Conservation (phyloP, 2,329 filamentous ascomycete species). For the Knoxdaviesia proteae region DNA sequence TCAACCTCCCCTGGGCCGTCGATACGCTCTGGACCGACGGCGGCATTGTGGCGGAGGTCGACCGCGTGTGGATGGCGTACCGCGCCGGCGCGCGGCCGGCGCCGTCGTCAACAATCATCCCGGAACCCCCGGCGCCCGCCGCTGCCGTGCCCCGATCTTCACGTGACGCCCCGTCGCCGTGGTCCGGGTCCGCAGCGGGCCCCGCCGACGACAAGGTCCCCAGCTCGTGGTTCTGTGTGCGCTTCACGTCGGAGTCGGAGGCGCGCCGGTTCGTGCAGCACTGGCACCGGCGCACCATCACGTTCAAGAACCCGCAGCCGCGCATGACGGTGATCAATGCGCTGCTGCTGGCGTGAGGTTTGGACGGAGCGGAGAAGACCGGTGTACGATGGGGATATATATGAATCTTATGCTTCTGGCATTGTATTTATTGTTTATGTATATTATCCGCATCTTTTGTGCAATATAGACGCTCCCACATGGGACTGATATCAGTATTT, state of each 20-base stretch:
- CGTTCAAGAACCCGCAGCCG: constrained; percentile 2
- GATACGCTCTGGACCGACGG: constrained; percentile 3
- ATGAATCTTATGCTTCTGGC: neutral
- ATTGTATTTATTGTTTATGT: neutral
- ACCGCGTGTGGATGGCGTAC: neutral
- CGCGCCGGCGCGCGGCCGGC: constrained; percentile 1
- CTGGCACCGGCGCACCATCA: constrained; percentile 16
- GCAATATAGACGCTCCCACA: neutral
- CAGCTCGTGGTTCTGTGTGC: constrained; percentile 2
- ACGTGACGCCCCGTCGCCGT: neutral
- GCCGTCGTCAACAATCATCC: neutral
- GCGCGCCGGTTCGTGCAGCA: constrained; percentile 19
- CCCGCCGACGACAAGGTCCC: neutral
- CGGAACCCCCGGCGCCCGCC: neutral
- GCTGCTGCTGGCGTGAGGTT: neutral
- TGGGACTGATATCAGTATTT: neutral
- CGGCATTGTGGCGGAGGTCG: constrained; percentile 2
- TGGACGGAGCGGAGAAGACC: too few relatives aligned
- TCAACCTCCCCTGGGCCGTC: constrained; percentile 10
- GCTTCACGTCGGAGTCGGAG: constrained; percentile 8
- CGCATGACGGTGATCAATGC: constrained; percentile 3
- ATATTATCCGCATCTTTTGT: too few relatives aligned
- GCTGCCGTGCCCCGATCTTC: neutral
- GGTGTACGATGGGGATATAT: neutral
- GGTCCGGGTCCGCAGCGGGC: neutral